Conservation (phyloP, 163 green algal species). For the Botryococcus braunii region DNA sequence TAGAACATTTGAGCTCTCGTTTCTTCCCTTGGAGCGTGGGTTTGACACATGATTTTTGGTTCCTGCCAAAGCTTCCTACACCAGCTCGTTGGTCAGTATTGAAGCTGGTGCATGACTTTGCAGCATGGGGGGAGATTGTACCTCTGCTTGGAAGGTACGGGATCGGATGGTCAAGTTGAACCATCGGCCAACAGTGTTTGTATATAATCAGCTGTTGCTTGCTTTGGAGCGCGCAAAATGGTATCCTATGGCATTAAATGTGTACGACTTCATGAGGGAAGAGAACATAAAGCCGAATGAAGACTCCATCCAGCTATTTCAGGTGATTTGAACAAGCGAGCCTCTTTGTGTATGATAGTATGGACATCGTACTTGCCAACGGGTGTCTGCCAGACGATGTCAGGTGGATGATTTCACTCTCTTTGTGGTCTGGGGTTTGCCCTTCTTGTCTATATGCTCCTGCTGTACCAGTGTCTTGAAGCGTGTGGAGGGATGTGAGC, state of each 20-base stretch:
- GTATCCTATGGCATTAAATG: constrained; percentile 8
- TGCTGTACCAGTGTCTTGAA: too few species aligned
- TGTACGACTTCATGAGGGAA: not conserved
- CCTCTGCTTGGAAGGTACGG: constrained; percentile 48
- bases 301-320: not conserved
- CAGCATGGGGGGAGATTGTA: constrained; percentile 45
- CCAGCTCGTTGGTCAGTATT: not conserved
- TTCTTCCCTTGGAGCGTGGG: not conserved
- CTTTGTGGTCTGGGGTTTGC: constrained; percentile 1
- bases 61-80: not conserved
- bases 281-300: too few species aligned
- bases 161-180: constrained; percentile 28
- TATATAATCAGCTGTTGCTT: constrained; percentile 79
- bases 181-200: constrained; percentile 37
- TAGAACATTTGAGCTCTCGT: not conserved
- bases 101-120: not conserved
- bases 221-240: constrained; percentile 58
- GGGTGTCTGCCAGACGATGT: not conserved
- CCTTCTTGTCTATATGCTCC: not conserved
- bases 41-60: not conserved
- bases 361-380: not conserved
- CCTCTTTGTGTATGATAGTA: not conserved
- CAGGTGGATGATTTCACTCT: not conserved
- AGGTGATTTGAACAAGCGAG: not conserved
- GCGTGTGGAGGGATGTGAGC: too few species aligned